These are phyloP conservation scores for Adansonia gregorii DNA, from an alignment of 441 rosid species.

Conservation along the genomic window DNA sequence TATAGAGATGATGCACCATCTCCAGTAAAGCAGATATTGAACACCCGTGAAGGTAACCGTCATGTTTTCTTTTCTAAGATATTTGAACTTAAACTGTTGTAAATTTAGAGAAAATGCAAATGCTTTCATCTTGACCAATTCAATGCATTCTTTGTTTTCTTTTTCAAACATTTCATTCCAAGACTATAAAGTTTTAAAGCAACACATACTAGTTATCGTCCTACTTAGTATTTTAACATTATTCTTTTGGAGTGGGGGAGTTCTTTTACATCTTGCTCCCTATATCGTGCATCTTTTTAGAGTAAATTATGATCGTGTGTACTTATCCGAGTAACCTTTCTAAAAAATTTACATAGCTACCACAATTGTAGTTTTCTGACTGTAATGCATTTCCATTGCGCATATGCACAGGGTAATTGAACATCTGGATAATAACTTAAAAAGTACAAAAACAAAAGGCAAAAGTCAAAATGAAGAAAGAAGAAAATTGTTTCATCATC, in stretches of 20 bases:
- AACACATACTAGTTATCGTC: too few species aligned
- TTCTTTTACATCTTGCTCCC: too few species aligned
- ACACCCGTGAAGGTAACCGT: slow-evolving; percentile 47
- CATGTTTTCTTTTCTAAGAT: neutral
- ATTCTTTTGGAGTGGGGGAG: too few species aligned
- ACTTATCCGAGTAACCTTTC: slow-evolving; percentile 12
- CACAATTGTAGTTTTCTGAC: neutral
- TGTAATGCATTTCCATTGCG: slow-evolving; percentile 3
- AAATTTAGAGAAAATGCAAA: neutral
- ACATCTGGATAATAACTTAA: neutral
- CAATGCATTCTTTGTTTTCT: too few species aligned
- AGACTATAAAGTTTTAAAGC: too few species aligned
- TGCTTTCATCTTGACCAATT: too few species aligned
- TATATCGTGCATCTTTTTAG: too few species aligned
- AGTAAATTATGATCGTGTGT: neutral
- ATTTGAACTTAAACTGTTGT: neutral
- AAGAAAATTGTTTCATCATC: neutral
- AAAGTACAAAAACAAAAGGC: neutral
- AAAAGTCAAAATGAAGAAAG: neutral
- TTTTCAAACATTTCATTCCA: too few species aligned
- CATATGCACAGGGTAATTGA: neutral
- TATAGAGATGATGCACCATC: slow-evolving; percentile 61
- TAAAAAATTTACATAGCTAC: neutral
- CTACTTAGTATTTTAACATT: too few species aligned
- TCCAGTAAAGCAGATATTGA: slow-evolving; percentile 55